phyloP scores from a whole-genome alignment of 2,329 filamentous ascomycete species.

The Cladophialophora exuberans region DNA sequence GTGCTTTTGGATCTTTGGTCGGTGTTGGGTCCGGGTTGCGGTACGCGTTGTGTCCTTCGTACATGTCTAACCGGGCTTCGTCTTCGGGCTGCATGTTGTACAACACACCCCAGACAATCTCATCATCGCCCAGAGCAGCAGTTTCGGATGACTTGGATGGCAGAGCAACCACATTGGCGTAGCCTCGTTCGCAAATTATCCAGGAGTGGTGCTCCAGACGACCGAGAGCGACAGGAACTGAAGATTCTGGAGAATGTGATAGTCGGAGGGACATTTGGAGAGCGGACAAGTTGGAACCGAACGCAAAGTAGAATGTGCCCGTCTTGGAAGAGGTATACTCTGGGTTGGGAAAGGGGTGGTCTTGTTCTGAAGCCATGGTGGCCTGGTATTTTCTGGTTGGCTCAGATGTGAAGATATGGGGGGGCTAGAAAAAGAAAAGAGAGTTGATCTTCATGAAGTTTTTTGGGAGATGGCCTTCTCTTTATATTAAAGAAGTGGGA shows the following conservation, averaged over 20 bases:
- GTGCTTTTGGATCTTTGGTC: slow-evolving; percentile 25
- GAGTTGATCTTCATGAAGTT: too few species aligned
- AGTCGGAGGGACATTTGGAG: slow-evolving; percentile 46
- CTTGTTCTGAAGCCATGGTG: slow-evolving; percentile 12
- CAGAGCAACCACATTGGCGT: slow-evolving; percentile 44
- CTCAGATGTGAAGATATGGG: neutral
- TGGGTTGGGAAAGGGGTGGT: slow-evolving; percentile 8
- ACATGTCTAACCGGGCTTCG: slow-evolving; percentile 43
- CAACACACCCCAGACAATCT: slow-evolving; percentile 43
- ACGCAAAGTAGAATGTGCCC: slow-evolving; percentile 47
- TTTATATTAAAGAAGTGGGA: too few species aligned
- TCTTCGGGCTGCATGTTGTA: slow-evolving; percentile 45
- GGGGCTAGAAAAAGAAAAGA: too few species aligned
- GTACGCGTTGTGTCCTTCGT: slow-evolving; percentile 38
- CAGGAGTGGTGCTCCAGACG: slow-evolving; percentile 44
- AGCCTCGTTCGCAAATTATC: slow-evolving; percentile 47
- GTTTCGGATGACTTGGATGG: too few species aligned
- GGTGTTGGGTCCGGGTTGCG: slow-evolving; percentile 26
- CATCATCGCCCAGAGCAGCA: slow-evolving; percentile 18
- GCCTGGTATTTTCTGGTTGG: neutral
- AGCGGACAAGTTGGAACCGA: slow-evolving; percentile 48
- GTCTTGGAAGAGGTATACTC: slow-evolving; percentile 20
- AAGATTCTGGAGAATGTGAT: slow-evolving; percentile 39
- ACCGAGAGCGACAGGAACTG: slow-evolving; percentile 44
- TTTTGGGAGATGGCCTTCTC: too few species aligned